Percentiles rank a stretch among this genome's conserved stretches.
Evolutionary conservation across 1,139 yeast genomes (phyloP).

Genomic region (Candida sojae): DNA sequence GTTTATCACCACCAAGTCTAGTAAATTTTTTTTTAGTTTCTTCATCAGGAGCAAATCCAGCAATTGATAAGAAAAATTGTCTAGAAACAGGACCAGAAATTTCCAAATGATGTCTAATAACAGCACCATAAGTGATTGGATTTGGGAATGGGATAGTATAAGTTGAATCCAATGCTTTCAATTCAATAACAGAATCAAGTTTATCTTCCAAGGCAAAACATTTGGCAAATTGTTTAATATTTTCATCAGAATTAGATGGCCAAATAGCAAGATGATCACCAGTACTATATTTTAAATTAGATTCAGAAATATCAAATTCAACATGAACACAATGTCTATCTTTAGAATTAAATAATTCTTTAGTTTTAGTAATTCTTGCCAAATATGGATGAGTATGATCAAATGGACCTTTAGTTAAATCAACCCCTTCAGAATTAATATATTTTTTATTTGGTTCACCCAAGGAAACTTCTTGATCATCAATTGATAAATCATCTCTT

Average conservation of each 20-base stretch:
- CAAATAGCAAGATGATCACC: constrained; percentile 96
- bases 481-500: constrained; percentile 25
- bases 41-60: constrained; percentile 78
- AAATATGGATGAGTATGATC: constrained; percentile 82
- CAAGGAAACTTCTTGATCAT: constrained; percentile 54
- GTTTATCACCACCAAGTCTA: constrained; percentile 68
- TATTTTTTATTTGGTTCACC: constrained; percentile 86
- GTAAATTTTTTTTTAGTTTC: constrained; percentile 54
- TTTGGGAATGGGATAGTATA: constrained; percentile 76
- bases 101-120: constrained; percentile 84
- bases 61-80: constrained; percentile 75
- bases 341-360: constrained; percentile 68
- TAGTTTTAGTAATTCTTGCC: constrained; percentile 62
- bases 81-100: constrained; percentile 94
- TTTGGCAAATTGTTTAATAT: constrained; percentile 61
- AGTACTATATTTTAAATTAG: constrained; percentile 82
- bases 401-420: constrained; percentile 71
- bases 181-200: constrained; percentile 57
- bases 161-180: constrained; percentile 76
- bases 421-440: constrained; percentile 39
- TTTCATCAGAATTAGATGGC: constrained; percentile 86
- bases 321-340: constrained; percentile 85
- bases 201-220: constrained; percentile 63
- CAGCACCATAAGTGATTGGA: constrained; percentile 89
- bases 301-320: constrained; percentile 77